Base-by-base conservation (phyloP, 495 filamentous ascomycete species). In the Alectoria sarmentosa region DNA sequence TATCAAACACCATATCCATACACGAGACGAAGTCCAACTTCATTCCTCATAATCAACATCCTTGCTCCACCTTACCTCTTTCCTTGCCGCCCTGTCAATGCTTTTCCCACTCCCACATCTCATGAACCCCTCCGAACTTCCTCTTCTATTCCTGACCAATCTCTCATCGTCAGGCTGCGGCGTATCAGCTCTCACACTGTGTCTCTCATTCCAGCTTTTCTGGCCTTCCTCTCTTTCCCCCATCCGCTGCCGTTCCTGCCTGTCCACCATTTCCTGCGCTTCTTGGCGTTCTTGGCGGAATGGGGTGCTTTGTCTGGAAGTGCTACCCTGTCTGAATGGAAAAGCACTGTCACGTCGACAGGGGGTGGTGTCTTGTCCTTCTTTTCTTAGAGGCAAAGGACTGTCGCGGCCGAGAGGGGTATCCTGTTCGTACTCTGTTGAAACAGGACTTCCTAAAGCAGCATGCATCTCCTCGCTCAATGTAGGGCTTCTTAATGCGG, bases 1-100 rank as follows among this genome's bases (percentile, higher is more conserved):
- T 26, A 7, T 28, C 57, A 28, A 26, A 41, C 13, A 23, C 55
- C 55, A 60, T 21, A 55, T 34, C 52, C 0, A 26, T 21, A 60
- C 36, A 7, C 21, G 37, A 17, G 37, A 60, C 42, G 30, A 26
- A 28, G 11, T 23, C 55, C 56, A 37, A 26, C 39, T 39, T 32
- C 61, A n/a, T 14, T 56, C 61, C 46, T 64, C 61, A 59, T 67
- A 62, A 56, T 62, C 61, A 26, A 62, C 66, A 67, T 64, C 62
- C 52, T 60, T 58, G 42, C 66, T 64, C 65, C 57, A 68, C 30
- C 56, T 42, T 0, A 61, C 52, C 41, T 62, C 66, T 36, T 61
- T 65, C 61, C 66, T 70, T n/a, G 26, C 58, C 37, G 21, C 49
- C 52, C 63, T 41, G 13, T 21, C 39, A 34, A 41, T 28, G 49